Percentiles rank a stretch among this genome's conserved stretches.
These are phyloP conservation scores for Melastoma candidum DNA, from an alignment of 441 rosid genomes.

Conservation along the genomic window DNA sequence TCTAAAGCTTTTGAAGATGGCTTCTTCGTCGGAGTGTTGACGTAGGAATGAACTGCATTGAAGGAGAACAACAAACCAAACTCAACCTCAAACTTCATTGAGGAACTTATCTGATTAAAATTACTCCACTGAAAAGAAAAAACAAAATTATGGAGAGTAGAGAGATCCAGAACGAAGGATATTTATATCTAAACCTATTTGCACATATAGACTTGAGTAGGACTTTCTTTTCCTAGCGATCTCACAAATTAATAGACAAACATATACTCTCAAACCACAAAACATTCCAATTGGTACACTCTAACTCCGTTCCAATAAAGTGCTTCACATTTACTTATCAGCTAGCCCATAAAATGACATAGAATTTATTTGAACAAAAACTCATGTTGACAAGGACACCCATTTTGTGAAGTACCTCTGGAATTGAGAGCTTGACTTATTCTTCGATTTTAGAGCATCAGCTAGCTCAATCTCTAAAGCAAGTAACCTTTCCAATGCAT, in stretches of 20 bases:
- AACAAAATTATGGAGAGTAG: too few relatives aligned
- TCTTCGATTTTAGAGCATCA: conserved; percentile 72
- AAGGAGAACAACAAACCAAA: not conserved
- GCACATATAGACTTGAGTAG: too few relatives aligned
- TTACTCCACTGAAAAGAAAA: not conserved
- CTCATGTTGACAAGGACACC: not conserved
- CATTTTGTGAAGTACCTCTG: conserved; percentile 50
- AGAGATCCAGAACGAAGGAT: too few relatives aligned
- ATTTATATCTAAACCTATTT: too few relatives aligned
- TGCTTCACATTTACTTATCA: too few relatives aligned
- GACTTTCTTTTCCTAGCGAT: too few relatives aligned
- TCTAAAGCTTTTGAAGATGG: conserved; percentile 86
- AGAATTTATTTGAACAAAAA: not conserved
- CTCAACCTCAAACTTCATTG: too few relatives aligned
- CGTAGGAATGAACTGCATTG: conserved; percentile 72
- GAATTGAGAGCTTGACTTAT: conserved; percentile 47
- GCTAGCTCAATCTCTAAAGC: conserved; percentile 95
- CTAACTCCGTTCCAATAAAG: too few relatives aligned
- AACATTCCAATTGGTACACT: too few relatives aligned
- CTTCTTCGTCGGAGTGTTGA: conserved; percentile 77
- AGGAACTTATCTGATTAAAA: not conserved
- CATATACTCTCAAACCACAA: too few relatives aligned
- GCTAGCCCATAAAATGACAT: not conserved
- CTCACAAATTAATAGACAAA: too few relatives aligned
- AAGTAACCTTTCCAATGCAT: conserved; percentile 79